Conservation (phyloP, 345 rosid genomes). For the Acer campestre region DNA sequence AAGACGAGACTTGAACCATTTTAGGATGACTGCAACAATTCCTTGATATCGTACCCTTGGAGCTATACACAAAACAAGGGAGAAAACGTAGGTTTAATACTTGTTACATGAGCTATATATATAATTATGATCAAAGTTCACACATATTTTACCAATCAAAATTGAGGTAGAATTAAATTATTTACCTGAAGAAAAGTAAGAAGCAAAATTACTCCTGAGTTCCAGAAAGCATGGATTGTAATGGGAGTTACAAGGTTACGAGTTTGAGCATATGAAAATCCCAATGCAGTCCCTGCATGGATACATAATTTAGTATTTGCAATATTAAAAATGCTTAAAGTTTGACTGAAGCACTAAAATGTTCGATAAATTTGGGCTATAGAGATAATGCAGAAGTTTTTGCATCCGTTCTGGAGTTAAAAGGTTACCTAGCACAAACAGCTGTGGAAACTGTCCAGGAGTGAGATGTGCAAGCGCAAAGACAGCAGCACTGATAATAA, state of each 20-base stretch:
- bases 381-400: not conserved
- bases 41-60: constrained; percentile 88
- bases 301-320: not conserved
- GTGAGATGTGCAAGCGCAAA: constrained; percentile 93
- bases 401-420: not conserved
- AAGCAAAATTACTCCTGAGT: constrained; percentile 78
- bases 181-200: constrained; percentile 90
- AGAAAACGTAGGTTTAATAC: constrained; percentile 9
- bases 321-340: not conserved
- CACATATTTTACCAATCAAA: not conserved
- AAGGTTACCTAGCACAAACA: constrained; percentile 70
- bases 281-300: constrained; percentile 62
- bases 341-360: too few species aligned
- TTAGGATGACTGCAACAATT: constrained; percentile 59
- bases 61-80: constrained; percentile 40
- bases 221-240: constrained; percentile 85
- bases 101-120: not conserved
- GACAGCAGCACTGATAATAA: constrained; percentile 82
- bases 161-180: not conserved
- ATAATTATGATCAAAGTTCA: not conserved
- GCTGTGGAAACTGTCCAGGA: constrained; percentile 90
- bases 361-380: constrained; percentile 6
- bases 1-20: not conserved
- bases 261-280: constrained; percentile 87
- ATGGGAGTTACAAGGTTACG: constrained; percentile 84